Evolutionary conservation across 768 basidiomycete species (phyloP).

Genomic region (Ephemerocybe angulata): DNA sequence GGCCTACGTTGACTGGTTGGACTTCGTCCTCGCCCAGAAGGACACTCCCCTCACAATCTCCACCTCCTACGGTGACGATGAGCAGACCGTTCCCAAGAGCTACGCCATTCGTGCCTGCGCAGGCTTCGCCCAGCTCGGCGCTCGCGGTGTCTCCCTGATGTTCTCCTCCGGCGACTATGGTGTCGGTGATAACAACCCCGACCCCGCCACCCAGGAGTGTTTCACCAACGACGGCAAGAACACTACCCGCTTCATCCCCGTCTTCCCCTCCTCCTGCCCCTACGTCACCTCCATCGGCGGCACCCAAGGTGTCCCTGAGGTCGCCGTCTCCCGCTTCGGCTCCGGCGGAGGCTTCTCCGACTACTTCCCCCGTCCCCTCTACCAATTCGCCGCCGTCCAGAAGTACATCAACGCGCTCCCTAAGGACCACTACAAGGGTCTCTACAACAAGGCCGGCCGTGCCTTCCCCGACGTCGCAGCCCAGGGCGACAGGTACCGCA

Average conservation of each 20-base stretch:
- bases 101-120: slow-evolving; percentile 56
- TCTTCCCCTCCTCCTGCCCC: slow-evolving; percentile 51
- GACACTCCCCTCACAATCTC: slow-evolving; percentile 59
- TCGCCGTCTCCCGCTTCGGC: slow-evolving; percentile 44
- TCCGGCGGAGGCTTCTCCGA: slow-evolving; percentile 77
- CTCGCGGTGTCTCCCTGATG: slow-evolving; percentile 65
- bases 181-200: slow-evolving; percentile 58
- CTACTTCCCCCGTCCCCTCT: slow-evolving; percentile 52
- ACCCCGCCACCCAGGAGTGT: slow-evolving; percentile 54
- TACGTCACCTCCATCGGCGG: slow-evolving; percentile 71
- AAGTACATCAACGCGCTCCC: slow-evolving; percentile 44
- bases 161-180: slow-evolving; percentile 69
- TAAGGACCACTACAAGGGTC: slow-evolving; percentile 48
- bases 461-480: slow-evolving; percentile 17
- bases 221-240: slow-evolving; percentile 58
- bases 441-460: slow-evolving; percentile 49
- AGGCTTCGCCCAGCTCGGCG: slow-evolving; percentile 62
- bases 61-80: slow-evolving; percentile 70
- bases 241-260: slow-evolving; percentile 48
- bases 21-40: slow-evolving; percentile 45
- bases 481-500: neutral
- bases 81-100: slow-evolving; percentile 63
- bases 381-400: slow-evolving; percentile 46
- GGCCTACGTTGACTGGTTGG: slow-evolving; percentile 46
- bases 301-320: slow-evolving; percentile 52